phyloP scores from a whole-genome alignment of 768 basidiomycete species.

The Podaxis sp. region DNA sequence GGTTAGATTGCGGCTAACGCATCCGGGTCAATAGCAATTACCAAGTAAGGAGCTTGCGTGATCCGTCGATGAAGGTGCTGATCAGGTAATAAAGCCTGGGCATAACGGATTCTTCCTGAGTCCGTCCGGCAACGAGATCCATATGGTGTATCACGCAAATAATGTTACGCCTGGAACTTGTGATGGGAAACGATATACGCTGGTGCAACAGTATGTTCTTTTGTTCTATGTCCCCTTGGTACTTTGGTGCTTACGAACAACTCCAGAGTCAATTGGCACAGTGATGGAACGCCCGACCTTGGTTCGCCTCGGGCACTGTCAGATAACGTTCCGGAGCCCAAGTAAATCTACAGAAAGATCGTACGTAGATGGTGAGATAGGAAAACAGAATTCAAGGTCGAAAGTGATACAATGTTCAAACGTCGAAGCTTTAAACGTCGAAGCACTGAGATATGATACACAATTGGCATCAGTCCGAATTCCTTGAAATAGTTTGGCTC shows the following conservation, averaged over 20 bases:
- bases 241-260: neutral
- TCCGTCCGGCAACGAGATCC: slow-evolving; percentile 23
- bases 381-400: neutral
- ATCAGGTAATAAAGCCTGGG: slow-evolving; percentile 24
- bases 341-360: slow-evolving; percentile 9
- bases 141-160: slow-evolving; percentile 21
- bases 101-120: slow-evolving; percentile 35
- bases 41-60: neutral
- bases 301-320: slow-evolving; percentile 19
- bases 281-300: slow-evolving; percentile 22
- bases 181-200: slow-evolving; percentile 25
- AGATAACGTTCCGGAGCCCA: slow-evolving; percentile 20
- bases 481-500: too few species aligned
- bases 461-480: too few species aligned
- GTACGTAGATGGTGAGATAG: neutral
- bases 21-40: neutral
- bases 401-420: neutral
- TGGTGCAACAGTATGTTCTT: slow-evolving; percentile 22
- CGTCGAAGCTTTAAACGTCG: too few species aligned
- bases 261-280: slow-evolving; percentile 21
- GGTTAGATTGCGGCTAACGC: neutral
- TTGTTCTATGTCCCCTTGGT: neutral
- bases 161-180: slow-evolving; percentile 21
- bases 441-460: too few species aligned
- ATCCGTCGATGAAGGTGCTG: neutral